Conservation (phyloP, 805 yeast species). For the Schwanniomyces yamadae region DNA sequence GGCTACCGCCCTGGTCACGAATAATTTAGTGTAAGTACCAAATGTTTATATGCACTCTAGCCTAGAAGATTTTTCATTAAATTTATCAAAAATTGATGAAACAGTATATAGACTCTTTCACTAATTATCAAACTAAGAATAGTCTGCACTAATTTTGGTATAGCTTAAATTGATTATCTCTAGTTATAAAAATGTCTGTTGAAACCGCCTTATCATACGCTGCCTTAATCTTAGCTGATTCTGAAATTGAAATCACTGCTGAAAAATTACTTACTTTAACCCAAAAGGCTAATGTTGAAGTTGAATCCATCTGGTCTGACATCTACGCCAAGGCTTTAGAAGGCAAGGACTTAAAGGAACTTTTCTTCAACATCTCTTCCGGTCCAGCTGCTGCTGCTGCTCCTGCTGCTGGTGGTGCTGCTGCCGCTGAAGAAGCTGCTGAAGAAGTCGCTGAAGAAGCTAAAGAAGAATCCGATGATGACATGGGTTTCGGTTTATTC, state of each 20-base stretch:
- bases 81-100: too few species aligned
- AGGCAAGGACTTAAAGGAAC: slow-evolving; percentile 47
- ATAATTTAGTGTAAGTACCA: too few species aligned
- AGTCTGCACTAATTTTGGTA: slow-evolving; percentile 40
- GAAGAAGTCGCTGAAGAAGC: slow-evolving; percentile 32
- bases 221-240: slow-evolving; percentile 49
- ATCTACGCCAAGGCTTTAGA: slow-evolving; percentile 48
- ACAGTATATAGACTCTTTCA: slow-evolving; percentile 5
- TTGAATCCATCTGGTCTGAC: slow-evolving; percentile 49
- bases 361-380: slow-evolving; percentile 48
- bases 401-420: slow-evolving; percentile 34
- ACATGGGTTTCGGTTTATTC: slow-evolving; percentile 47
- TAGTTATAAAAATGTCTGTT: slow-evolving; percentile 45
- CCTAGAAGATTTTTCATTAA: too few species aligned
- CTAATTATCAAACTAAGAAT: slow-evolving; percentile 37
- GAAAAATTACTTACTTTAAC: slow-evolving; percentile 45
- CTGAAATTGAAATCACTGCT: slow-evolving; percentile 46
- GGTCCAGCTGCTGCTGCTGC: slow-evolving; percentile 45
- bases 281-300: slow-evolving; percentile 42
- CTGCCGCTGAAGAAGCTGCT: slow-evolving; percentile 27
- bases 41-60: too few species aligned
- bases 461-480: slow-evolving; percentile 36
- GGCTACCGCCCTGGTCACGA: too few species aligned
- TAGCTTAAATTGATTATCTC: slow-evolving; percentile 50
- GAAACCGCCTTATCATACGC: slow-evolving; percentile 52